Evolutionary conservation across 176 grass and related monocot genomes (phyloP).

Genomic region (Eremochloa ophiuroides): DNA sequence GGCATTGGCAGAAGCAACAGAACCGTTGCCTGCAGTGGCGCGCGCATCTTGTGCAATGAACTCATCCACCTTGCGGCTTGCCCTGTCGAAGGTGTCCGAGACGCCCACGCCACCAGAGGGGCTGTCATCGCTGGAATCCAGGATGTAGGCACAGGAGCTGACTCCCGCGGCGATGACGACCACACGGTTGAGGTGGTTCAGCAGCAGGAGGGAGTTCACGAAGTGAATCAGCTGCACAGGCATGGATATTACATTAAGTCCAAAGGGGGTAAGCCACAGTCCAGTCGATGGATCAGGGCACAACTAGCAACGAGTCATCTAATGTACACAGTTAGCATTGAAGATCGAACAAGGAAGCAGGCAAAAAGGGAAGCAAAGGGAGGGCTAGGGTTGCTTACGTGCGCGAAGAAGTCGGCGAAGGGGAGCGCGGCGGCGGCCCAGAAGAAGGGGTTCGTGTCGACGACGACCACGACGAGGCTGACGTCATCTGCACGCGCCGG

Average conservation of each 20-base stretch:
- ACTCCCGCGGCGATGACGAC: constrained; percentile 63
- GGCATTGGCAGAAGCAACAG: background rate
- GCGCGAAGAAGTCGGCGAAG: constrained; percentile 72
- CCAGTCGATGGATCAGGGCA: background rate
- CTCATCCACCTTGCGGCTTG: constrained; percentile 60
- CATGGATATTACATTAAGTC: background rate
- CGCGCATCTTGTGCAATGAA: constrained; percentile 53
- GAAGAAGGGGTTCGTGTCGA: constrained; percentile 95
- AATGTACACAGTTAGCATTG: background rate
- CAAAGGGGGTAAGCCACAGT: background rate
- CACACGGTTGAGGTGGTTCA: constrained; percentile 80
- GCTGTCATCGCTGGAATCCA: constrained; percentile 47
- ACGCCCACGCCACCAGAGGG: constrained; percentile 25
- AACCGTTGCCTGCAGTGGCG: constrained; percentile 20
- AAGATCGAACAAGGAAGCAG: background rate
- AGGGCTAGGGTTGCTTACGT: constrained; percentile 45
- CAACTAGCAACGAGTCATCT: background rate
- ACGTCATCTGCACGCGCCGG: constrained; percentile 57
- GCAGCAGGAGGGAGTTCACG: constrained; percentile 72
- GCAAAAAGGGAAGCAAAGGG: background rate
- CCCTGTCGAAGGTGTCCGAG: constrained; percentile 38
- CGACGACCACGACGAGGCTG: constrained; percentile 71
- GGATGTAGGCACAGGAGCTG: constrained; percentile 82
- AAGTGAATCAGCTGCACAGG: constrained; percentile 69
- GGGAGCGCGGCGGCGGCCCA: constrained; percentile 58